Evolutionary conservation across 139 green algal species (phyloP), one percentile per base, ranked within the genome.

Genomic region (Chlamydomonas sp.): DNA sequence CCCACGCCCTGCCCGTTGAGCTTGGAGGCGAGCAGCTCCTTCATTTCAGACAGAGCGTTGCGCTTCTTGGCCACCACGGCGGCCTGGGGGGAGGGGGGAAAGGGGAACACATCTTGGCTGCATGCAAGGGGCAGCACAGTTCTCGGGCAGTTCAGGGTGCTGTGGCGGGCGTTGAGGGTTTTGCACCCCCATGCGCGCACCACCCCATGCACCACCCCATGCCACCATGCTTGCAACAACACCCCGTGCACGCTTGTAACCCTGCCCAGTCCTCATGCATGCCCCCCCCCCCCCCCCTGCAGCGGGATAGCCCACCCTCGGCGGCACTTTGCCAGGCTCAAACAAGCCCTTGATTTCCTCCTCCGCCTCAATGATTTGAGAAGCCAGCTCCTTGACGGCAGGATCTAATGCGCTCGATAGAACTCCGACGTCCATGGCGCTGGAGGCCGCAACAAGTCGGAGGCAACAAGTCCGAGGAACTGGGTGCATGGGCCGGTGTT

Each of bases 251-350:
- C n/a, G n/a, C n/a, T n/a, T n/a, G n/a, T n/a, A n/a, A n/a, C n/a
- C n/a, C n/a, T n/a, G n/a, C n/a, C n/a, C n/a, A n/a, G n/a, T n/a
- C n/a, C n/a, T n/a, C n/a, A n/a, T n/a, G n/a, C n/a, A n/a, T n/a
- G n/a, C n/a, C n/a, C n/a, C n/a, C n/a, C n/a, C n/a, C n/a, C n/a
- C n/a, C n/a, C n/a, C n/a, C n/a, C n/a, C n/a, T n/a, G n/a, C n/a
- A n/a, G n/a, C n/a, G n/a, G n/a, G 20, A 34, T 35, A 16, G 26
- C 74, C 20, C 39, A 79, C 74, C 35, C 49, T 60, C 0, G 74
- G 74, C 74, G 75, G 75, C 3, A 67, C 43, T 30, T 69, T 74
- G 2, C 74, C 73, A 13, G 73, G 74, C 36, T 79, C 67, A 48
- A 79, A 79, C 13, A 79, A n/a, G 3, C 39, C 49, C 24, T 72